Conservation (phyloP, 805 yeast species). For the Ogataea henricii region DNA sequence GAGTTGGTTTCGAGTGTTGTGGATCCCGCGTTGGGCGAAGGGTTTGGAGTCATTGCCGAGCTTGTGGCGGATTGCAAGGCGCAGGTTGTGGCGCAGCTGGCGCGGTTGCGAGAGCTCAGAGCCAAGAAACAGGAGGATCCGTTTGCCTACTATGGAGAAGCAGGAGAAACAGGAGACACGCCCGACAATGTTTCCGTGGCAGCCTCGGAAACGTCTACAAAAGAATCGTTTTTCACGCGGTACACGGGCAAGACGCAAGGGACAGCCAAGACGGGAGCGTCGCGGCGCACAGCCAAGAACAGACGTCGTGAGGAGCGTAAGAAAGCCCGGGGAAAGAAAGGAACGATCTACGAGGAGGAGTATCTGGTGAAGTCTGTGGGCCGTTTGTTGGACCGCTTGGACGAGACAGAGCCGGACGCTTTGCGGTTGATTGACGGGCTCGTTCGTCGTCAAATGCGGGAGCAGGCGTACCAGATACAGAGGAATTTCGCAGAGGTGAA, state of each 20-base stretch:
- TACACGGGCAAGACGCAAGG: constrained; percentile 96
- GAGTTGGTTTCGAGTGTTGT: constrained; percentile 59
- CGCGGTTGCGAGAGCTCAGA: constrained; percentile 81
- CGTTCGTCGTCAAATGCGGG: constrained; percentile 67
- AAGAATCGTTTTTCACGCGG: constrained; percentile 90
- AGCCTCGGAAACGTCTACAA: constrained; percentile 89
- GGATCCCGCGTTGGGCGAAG: constrained; percentile 79
- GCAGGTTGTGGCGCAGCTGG: constrained; percentile 81
- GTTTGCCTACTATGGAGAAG: constrained; percentile 75
- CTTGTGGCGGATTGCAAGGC: constrained; percentile 89
- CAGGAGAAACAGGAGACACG: constrained; percentile 62
- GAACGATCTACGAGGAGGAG: constrained; percentile 96
- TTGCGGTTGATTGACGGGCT: constrained; percentile 71
- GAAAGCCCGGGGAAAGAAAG: constrained; percentile 95
- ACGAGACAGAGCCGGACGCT: constrained; percentile 75
- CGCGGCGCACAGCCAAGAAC: constrained; percentile 89
- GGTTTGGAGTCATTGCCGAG: constrained; percentile 86
- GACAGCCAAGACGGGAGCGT: constrained; percentile 95
- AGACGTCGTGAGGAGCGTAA: constrained; percentile 94
- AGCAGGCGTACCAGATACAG: constrained; percentile 83
- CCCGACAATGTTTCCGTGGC: constrained; percentile 96
- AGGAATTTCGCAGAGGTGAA: constrained; percentile 60
- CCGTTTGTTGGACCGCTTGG: constrained; percentile 80
- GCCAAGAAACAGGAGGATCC: constrained; percentile 84
- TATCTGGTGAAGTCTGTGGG: constrained; percentile 87